These are phyloP conservation scores for Penicillium aurantiogriseum DNA, from an alignment of 2,329 filamentous ascomycete species.

Conservation along the genomic window DNA sequence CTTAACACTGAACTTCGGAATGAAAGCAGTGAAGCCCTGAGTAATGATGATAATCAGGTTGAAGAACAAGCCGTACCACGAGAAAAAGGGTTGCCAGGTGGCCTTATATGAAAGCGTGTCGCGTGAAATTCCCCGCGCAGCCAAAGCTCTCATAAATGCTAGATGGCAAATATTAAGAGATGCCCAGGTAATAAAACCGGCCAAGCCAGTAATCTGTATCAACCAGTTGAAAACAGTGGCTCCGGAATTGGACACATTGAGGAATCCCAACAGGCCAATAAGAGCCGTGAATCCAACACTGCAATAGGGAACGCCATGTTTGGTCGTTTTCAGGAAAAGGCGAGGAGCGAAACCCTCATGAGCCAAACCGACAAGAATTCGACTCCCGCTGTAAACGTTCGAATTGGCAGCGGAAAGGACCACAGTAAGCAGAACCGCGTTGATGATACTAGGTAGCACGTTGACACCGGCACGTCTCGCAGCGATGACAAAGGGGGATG, in stretches of 20 bases:
- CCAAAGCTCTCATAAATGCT: slow-evolving; percentile 5
- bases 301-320: slow-evolving; percentile 1
- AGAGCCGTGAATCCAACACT: slow-evolving; percentile 6
- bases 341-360: slow-evolving; percentile 7
- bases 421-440: slow-evolving; percentile 5
- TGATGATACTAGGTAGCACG: slow-evolving; percentile 7
- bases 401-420: slow-evolving; percentile 9
- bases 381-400: slow-evolving; percentile 9
- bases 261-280: slow-evolving; percentile 6
- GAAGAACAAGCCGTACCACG: slow-evolving; percentile 9
- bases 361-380: slow-evolving; percentile 5
- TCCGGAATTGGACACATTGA: slow-evolving; percentile 5
- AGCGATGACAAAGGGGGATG: slow-evolving; percentile 7
- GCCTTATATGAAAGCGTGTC: slow-evolving; percentile 7
- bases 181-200: slow-evolving; percentile 8
- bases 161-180: slow-evolving; percentile 8
- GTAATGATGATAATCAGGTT: slow-evolving; percentile 6
- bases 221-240: slow-evolving; percentile 10
- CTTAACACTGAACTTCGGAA: slow-evolving; percentile 3
- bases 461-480: slow-evolving; percentile 3
- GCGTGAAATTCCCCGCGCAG: slow-evolving; percentile 3
- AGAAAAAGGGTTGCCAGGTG: slow-evolving; percentile 4
- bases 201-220: slow-evolving; percentile 7
- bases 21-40: slow-evolving; percentile 8
- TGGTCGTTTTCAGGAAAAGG: slow-evolving; percentile 1